Conservation (phyloP, 2,329 filamentous ascomycete species). For the Epichloe typhina region DNA sequence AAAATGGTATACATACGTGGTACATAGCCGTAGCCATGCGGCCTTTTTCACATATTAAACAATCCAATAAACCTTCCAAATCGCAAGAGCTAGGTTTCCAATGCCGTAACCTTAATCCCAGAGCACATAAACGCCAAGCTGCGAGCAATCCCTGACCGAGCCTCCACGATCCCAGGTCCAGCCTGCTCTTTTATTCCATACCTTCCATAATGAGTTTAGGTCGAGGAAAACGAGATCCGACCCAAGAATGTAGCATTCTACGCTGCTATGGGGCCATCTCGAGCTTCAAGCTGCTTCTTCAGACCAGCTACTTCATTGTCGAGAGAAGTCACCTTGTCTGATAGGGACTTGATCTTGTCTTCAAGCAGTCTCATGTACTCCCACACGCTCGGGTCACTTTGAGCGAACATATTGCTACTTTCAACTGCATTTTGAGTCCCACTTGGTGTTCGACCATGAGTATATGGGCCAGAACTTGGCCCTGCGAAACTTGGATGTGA, state of each 20-base stretch:
- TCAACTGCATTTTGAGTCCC: slow-evolving; percentile 41
- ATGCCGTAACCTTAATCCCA: slow-evolving; percentile 10
- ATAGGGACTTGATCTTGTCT: slow-evolving; percentile 28
- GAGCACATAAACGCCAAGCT: slow-evolving; percentile 7
- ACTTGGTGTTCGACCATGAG: slow-evolving; percentile 28
- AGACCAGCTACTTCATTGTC: slow-evolving; percentile 21
- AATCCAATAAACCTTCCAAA: slow-evolving; percentile 18
- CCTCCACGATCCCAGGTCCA: background rate
- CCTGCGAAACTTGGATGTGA: slow-evolving; percentile 23
- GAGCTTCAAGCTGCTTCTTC: slow-evolving; percentile 21
- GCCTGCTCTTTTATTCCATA: background rate
- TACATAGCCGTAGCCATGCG: background rate
- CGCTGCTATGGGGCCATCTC: slow-evolving; percentile 13
- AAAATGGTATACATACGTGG: background rate
- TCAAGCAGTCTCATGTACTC: slow-evolving; percentile 60
- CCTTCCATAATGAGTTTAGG: background rate
- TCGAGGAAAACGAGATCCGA: background rate
- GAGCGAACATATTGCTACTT: slow-evolving; percentile 54
- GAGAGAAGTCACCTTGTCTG: slow-evolving; percentile 21
- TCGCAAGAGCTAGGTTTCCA: slow-evolving; percentile 19
- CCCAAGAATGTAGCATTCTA: background rate
- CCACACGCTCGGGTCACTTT: slow-evolving; percentile 52
- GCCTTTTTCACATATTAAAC: slow-evolving; percentile 3
- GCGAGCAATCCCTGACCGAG: background rate
- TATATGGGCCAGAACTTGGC: slow-evolving; percentile 17